phyloP scores from a whole-genome alignment of 805 yeast species.

The Geotrichum ghanense region DNA sequence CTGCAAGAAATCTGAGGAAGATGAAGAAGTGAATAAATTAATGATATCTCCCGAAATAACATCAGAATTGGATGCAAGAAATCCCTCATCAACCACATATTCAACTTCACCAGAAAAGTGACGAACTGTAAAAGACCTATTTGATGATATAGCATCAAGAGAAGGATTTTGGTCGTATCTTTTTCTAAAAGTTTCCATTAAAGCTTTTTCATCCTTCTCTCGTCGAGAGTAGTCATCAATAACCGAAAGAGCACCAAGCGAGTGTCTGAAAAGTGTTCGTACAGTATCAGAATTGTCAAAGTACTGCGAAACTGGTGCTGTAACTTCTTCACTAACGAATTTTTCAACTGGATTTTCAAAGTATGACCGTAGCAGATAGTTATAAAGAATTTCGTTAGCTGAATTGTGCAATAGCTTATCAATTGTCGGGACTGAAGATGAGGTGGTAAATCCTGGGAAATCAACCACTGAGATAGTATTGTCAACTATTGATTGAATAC shows the following conservation, averaged over 20 bases:
- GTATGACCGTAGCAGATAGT: slow-evolving; percentile 27
- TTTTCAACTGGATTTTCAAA: slow-evolving; percentile 29
- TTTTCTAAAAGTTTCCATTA: slow-evolving; percentile 22
- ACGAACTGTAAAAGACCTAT: slow-evolving; percentile 37
- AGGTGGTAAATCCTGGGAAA: slow-evolving; percentile 31
- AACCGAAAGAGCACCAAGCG: slow-evolving; percentile 26
- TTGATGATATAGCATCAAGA: slow-evolving; percentile 21
- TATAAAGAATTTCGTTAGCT: slow-evolving; percentile 31
- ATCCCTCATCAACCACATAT: slow-evolving; percentile 34
- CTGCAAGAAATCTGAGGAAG: slow-evolving; percentile 27
- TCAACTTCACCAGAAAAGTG: slow-evolving; percentile 53
- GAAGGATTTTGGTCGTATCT: slow-evolving; percentile 23
- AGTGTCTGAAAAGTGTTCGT: slow-evolving; percentile 36
- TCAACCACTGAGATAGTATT: slow-evolving; percentile 28
- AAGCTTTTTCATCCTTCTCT: slow-evolving; percentile 23
- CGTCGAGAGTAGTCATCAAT: slow-evolving; percentile 29
- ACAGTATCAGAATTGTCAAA: slow-evolving; percentile 47
- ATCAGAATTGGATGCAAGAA: slow-evolving; percentile 43
- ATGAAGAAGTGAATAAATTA: slow-evolving; percentile 27
- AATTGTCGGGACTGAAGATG: slow-evolving; percentile 23
- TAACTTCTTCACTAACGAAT: slow-evolving; percentile 31
- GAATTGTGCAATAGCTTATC: slow-evolving; percentile 31
- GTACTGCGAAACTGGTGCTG: slow-evolving; percentile 43
- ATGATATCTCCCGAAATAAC: slow-evolving; percentile 34
- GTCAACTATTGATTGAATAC: slow-evolving; percentile 17